Evolutionary conservation across 345 rosid genomes (phyloP), one percentile per base, ranked within the genome.

Genomic region (Cochlearia excelsa): DNA sequence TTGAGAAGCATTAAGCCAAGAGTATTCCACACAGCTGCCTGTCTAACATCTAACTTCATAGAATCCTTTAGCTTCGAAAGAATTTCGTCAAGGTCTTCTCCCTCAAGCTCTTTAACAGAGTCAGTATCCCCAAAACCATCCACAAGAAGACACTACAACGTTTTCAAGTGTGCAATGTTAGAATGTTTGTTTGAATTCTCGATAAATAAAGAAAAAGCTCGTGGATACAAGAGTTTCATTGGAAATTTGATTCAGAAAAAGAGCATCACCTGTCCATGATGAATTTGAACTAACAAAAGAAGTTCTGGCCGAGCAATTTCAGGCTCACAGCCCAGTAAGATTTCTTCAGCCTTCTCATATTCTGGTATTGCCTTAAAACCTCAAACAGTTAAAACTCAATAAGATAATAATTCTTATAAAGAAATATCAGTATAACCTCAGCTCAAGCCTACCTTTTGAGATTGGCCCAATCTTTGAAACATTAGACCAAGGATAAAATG

Each of bases 401-500:
- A 62, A 50, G 30, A 56, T 49, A 11, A 44, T 51, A 45, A 5
- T 34, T 11, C 30, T 37, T 44, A 6, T 33, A 11, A 0, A 29
- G 31, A 37, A 6, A 61, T 9, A 45, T 40, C 56, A 39, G 29
- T 4, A 46, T 53, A 65, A 37, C 54, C 50, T 59, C 34, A 52
- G 67, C 62, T 31, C 61, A 71, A 76, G 56, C 41, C 46, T 74
- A 89, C 99, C 97, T 93, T 93, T 54, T 79, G 94, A 63, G 85
- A 84, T 68, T 89, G 99, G 53, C 91, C 85, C 75, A 89, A 63
- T 57, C 99, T 79, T 73, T 93, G 99, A 75, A 82, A 85, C 97
- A 93, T 89, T 6, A 93, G 61, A 5, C 99, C 99, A 57, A 93
- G 97, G 30, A 93, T 81, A 63, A 93, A 93, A 82, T 93, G 94